Evolutionary conservation across 257 asterid species (phyloP), one percentile per base, ranked within the genome.

Genomic region (Lantana camara): DNA sequence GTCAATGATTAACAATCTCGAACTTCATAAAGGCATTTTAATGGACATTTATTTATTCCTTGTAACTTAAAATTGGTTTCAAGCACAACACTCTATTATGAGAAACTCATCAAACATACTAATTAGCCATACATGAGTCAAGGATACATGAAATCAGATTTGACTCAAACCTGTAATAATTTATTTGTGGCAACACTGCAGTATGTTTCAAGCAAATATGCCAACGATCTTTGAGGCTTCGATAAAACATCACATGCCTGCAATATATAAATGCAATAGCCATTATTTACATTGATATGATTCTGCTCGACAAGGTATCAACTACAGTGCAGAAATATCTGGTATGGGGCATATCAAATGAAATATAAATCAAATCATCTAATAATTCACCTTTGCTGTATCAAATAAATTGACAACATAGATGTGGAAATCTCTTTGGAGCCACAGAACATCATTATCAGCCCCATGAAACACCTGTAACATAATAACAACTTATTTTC

Each of bases 401-500:
- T 93, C 99, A 71, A 93, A 93, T 73, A 90, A 74, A 75, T 87
- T 90, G 68, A 93, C 97, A 70, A 93, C 89, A 73, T 93, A 93
- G 52, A 93, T 79, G 75, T 93, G 99, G 70, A 87, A 93, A 74
- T 93, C 97, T 67, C 99, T 84, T 84, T 93, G 96, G 60, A 93
- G 96, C 99, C 99, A 93, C 71, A 93, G 86, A 69, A 93, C 79
- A 79, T 93, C 99, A 80, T 81, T 90, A 79, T 93, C 97, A 68
- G 99, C 95, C 63, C 97, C 99, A 77, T 93, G 99, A 75, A 93
- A 87, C 60, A 93, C 95, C 99, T 93, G 82, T 62, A 69, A 9
- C 75, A 80, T 44, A 55, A 44, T 22, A 47, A 7, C n/a, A 60
- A 59, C 52, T 63, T 35, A 1, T 10, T 70, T 35, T 45, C 24